Evolutionary conservation across 1,284 basidiomycete species (phyloP), one percentile per base, ranked within the genome.

Genomic region (Blastosporella zonata): DNA sequence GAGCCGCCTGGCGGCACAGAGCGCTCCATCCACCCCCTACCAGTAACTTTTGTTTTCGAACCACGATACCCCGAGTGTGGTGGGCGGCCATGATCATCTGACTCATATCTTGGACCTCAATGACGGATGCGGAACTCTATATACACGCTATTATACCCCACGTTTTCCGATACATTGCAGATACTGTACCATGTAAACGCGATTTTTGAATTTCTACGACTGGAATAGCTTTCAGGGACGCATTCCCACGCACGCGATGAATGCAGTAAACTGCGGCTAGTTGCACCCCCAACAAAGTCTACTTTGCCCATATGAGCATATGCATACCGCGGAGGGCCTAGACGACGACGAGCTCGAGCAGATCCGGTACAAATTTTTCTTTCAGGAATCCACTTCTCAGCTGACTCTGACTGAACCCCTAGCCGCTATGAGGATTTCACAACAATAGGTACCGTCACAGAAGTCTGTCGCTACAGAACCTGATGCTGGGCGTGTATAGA

Each of bases 361-460:
- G 56, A 74, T 75, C 43, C 67, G 72, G 74, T 73, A 52, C 46
- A 57, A 53, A 13, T 20, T 23, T 13, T 1, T 15, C n/a, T 42
- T 25, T 17, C n/a, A 21, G 5, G 21, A 20, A 13, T 7, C 34
- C 39, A 7, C n/a, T 10, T 13, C 20, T 21, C 20, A 41, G 2
- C 43, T 20, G 35, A 8, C 34, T 36, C 21, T 3, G 54, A 25
- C 48, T 54, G 23, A 46, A n/a, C 49, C 36, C 17, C 6, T 61
- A 89, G 86, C 57, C 83, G 83, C 49, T 88, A 89, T 70, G 81
- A 87, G 68, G 92, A 95, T 70, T 95, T 96, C 62, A 87, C 84
- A 31, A 78, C 76, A 2, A 75, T 78, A 73, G 76, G 76, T 77
- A 58, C 40, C 6, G 21, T 29, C 10, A 33, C 33, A 29, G 10